phyloP scores from a whole-genome alignment of 2,329 filamentous ascomycete genomes.

The Aspergillus sergii region DNA sequence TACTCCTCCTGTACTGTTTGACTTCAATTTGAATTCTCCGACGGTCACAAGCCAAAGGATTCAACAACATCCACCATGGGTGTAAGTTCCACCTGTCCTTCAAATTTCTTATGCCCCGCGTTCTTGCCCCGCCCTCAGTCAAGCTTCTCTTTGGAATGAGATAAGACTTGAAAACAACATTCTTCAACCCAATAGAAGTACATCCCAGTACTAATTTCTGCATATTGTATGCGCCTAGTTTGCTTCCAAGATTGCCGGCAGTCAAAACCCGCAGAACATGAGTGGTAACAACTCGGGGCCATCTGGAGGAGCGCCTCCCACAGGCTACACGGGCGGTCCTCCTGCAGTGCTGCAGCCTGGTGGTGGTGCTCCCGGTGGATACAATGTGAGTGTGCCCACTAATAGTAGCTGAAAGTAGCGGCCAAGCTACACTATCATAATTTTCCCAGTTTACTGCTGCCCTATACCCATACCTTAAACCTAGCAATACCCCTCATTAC shows the following conservation, averaged over 20 bases:
- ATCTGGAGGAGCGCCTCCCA: slow-evolving; percentile 38
- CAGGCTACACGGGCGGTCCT: slow-evolving; percentile 42
- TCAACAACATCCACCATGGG: slow-evolving; percentile 6
- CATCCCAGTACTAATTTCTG: slow-evolving; percentile 13
- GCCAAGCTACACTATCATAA: slow-evolving; percentile 4
- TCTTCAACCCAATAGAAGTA: neutral
- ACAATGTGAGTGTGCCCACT: slow-evolving; percentile 51
- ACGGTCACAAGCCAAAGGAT: neutral
- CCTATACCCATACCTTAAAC: slow-evolving; percentile 11
- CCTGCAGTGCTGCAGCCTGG: slow-evolving; percentile 39
- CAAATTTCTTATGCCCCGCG: neutral
- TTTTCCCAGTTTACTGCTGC: slow-evolving; percentile 2
- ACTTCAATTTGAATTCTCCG: neutral
- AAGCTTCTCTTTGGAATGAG: slow-evolving; percentile 2
- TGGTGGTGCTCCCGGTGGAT: slow-evolving; percentile 42
- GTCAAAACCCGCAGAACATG: slow-evolving; percentile 30
- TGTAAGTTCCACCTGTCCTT: slow-evolving; percentile 3
- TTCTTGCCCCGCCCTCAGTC: slow-evolving; percentile 12
- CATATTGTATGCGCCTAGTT: slow-evolving; percentile 31
- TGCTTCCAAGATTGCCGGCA: slow-evolving; percentile 43
- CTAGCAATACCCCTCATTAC: slow-evolving; percentile 1
- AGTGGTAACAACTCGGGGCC: slow-evolving; percentile 27
- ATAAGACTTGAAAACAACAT: neutral
- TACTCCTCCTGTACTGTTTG: neutral
- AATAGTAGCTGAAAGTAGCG: slow-evolving; percentile 2